These are phyloP conservation scores for Striga hermonthica DNA, from an alignment of 305 asterid species.

Conservation along the genomic window DNA sequence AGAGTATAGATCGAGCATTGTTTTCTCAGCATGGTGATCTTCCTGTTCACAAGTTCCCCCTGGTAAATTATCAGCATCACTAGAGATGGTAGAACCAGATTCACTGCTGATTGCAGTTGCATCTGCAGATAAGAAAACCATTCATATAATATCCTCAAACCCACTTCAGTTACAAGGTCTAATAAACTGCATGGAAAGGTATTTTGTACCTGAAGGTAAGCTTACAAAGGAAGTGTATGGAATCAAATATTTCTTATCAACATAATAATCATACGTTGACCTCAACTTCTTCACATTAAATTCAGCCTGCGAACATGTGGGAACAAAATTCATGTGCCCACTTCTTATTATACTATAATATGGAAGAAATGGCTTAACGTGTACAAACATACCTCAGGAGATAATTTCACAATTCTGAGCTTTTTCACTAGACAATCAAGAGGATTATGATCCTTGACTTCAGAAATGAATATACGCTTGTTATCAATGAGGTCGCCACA, in stretches of 20 bases:
- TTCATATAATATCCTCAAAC: too few species aligned
- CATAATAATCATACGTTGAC: slow-evolving; percentile 44
- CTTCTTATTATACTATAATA: not conserved
- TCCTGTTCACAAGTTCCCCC: not conserved
- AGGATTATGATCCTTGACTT: not conserved
- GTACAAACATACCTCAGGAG: slow-evolving; percentile 35
- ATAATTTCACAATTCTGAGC: slow-evolving; percentile 17
- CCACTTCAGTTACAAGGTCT: too few species aligned
- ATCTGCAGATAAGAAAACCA: too few species aligned
- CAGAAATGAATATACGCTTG: not conserved
- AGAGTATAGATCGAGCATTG: slow-evolving; percentile 3
- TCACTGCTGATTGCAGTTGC: too few species aligned
- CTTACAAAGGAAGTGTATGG: slow-evolving; percentile 56
- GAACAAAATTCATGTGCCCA: not conserved
- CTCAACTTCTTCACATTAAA: slow-evolving; percentile 23
- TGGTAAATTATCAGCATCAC: not conserved
- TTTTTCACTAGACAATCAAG: not conserved
- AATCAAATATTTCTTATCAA: slow-evolving; percentile 50
- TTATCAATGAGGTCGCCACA: not conserved
- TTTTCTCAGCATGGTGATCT: not conserved
- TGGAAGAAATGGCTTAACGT: slow-evolving; percentile 1
- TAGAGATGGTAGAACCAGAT: not conserved
- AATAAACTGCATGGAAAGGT: too few species aligned
- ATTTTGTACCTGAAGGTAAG: slow-evolving; percentile 41
- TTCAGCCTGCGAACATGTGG: slow-evolving; percentile 32